Conservation (phyloP, 1,284 basidiomycete species). For the Trametes versicolor region DNA sequence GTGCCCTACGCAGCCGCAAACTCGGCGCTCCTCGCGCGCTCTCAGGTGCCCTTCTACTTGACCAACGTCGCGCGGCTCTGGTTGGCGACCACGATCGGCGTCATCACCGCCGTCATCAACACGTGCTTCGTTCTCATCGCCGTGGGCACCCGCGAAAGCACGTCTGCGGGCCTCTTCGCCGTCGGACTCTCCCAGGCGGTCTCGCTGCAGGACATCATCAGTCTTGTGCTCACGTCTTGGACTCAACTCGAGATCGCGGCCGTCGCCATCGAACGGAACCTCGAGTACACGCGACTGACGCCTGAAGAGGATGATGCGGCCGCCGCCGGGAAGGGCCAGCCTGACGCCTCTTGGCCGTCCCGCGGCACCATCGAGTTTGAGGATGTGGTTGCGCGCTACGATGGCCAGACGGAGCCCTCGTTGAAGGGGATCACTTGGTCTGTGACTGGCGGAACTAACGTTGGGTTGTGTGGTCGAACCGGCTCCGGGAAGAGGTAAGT, state of each 20-base stretch:
- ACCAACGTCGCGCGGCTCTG: constrained; percentile 16
- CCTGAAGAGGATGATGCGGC: constrained; percentile 9
- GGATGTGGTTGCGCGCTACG: constrained; percentile 3
- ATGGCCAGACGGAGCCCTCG: constrained; percentile 8
- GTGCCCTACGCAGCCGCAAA: constrained; percentile 10
- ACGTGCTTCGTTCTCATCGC: constrained; percentile 14
- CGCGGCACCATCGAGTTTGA: constrained; percentile 10
- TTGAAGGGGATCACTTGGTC: constrained; percentile 12
- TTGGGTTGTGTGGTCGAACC: constrained; percentile 9
- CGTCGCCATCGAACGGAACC: constrained; percentile 15
- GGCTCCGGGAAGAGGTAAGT: constrained; percentile 12
- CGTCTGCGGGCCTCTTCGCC: constrained; percentile 12
- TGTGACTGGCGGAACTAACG: constrained; percentile 1
- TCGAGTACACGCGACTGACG: constrained; percentile 11
- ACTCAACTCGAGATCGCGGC: constrained; percentile 19
- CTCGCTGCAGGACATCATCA: constrained; percentile 17
- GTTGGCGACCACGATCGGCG: constrained; percentile 13
- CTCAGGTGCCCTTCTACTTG: constrained; percentile 14
- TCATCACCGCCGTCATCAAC: constrained; percentile 13
- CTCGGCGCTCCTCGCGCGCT: constrained; percentile 14
- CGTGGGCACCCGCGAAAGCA: neutral
- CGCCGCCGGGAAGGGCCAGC: neutral
- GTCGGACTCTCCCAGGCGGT: constrained; percentile 16
- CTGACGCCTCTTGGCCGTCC: constrained; percentile 8
- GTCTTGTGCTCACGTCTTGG: constrained; percentile 7